These are phyloP conservation scores for Hibiscus syriacus DNA, from an alignment of 345 rosid genomes.

Conservation along the genomic window DNA sequence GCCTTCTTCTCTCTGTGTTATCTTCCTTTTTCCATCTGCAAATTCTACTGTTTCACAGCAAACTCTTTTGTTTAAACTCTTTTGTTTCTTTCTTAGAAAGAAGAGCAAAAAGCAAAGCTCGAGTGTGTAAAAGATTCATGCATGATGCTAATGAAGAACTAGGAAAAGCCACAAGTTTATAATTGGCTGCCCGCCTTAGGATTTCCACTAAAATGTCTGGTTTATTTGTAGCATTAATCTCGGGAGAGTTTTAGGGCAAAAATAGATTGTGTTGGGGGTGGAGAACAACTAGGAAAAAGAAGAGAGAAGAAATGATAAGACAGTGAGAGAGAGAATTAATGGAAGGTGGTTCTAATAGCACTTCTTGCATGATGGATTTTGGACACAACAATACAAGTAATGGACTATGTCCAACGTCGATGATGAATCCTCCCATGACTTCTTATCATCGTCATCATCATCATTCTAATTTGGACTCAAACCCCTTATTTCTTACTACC, in stretches of 20 bases:
- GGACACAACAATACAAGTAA: slow-evolving; percentile 48
- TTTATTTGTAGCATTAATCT: slow-evolving; percentile 66
- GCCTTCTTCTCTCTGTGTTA: not conserved
- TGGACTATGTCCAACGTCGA: slow-evolving; percentile 55
- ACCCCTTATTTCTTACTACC: slow-evolving; percentile 26
- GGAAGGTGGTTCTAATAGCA: slow-evolving; percentile 74
- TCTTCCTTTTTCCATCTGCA: slow-evolving; percentile 5
- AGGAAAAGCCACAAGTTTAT: slow-evolving; percentile 6
- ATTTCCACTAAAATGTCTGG: slow-evolving; percentile 58
- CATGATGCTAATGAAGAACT: slow-evolving; percentile 2
- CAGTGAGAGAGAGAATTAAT: slow-evolving; percentile 31
- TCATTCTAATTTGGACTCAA: slow-evolving; percentile 23
- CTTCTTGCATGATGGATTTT: slow-evolving; percentile 64
- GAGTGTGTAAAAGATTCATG: not conserved
- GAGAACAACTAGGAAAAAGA: not conserved
- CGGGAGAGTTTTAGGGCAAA: slow-evolving; percentile 44
- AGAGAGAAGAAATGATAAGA: not conserved
- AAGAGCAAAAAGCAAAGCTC: not conserved
- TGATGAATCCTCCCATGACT: slow-evolving; percentile 56
- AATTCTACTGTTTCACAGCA: slow-evolving; percentile 5
- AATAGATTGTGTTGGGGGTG: slow-evolving; percentile 22
- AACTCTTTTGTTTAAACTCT: no score
- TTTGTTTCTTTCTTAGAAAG: not conserved
- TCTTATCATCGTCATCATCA: slow-evolving; percentile 27
- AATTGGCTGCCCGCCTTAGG: slow-evolving; percentile 23